phyloP scores from a whole-genome alignment of 2,329 filamentous ascomycete genomes.

The Talaromyces atroroseus region DNA sequence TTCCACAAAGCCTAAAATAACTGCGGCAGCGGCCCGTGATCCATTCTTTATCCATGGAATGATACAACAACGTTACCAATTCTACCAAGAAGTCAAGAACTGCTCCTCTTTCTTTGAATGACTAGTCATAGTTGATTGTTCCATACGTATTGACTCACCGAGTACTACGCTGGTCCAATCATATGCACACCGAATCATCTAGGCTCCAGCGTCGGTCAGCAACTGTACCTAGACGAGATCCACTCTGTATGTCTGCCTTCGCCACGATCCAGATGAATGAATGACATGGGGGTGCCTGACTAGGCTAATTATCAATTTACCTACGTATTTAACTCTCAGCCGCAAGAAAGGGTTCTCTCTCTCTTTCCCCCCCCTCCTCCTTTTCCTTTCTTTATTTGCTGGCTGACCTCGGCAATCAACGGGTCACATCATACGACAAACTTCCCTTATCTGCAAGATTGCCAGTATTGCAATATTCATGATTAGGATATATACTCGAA shows the following conservation, averaged over 20 bases:
- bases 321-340: background rate
- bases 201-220: background rate
- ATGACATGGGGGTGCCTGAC: background rate
- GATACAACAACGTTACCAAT: too few relatives aligned
- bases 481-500: background rate
- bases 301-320: too few relatives aligned
- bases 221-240: background rate
- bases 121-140: too few relatives aligned
- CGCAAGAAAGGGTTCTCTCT: background rate
- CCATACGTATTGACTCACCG: too few relatives aligned
- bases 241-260: background rate
- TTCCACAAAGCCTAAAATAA: background rate
- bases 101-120: too few relatives aligned
- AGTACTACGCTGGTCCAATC: too few relatives aligned
- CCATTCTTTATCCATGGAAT: background rate
- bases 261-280: background rate
- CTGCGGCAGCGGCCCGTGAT: conserved; percentile 2
- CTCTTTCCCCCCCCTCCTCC: too few relatives aligned
- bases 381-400: background rate
- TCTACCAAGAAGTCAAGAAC: too few relatives aligned
- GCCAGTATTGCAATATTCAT: background rate
- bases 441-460: background rate
- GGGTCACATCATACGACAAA: background rate
- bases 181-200: background rate
- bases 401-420: background rate